These are phyloP conservation scores for Hyphopichia pseudoburtonii DNA, from an alignment of 1,139 yeast genomes.

Conservation along the genomic window DNA sequence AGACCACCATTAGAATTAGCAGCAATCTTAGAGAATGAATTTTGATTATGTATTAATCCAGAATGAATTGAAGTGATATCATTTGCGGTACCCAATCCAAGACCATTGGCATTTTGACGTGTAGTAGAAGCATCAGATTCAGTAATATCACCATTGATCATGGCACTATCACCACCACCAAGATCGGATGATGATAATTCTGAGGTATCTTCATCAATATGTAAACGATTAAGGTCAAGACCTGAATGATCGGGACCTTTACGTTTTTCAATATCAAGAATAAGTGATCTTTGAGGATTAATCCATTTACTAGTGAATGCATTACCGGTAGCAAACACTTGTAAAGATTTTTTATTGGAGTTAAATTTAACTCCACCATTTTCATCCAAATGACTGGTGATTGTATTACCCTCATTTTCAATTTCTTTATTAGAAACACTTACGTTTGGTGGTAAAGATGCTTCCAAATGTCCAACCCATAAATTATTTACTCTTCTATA, in stretches of 20 bases:
- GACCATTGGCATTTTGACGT: constrained; percentile 10
- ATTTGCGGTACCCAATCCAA: constrained; percentile 43
- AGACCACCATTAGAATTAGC: background rate
- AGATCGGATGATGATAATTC: constrained; percentile 7
- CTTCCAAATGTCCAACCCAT: constrained; percentile 32
- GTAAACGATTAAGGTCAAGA: background rate
- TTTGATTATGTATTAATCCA: constrained; percentile 18
- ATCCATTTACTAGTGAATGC: constrained; percentile 34
- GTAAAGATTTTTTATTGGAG: constrained; percentile 19
- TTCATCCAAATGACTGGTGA: constrained; percentile 9
- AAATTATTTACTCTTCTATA: constrained; percentile 25
- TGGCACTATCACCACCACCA: too few relatives aligned
- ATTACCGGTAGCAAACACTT: constrained; percentile 34
- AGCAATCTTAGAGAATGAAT: constrained; percentile 8
- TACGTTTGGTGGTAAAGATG: too few relatives aligned
- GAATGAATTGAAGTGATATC: constrained; percentile 46
- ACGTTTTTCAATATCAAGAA: constrained; percentile 12
- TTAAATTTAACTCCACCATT: constrained; percentile 9
- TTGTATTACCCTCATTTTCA: constrained; percentile 9
- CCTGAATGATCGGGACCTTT: constrained; percentile 7
- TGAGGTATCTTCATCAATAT: constrained; percentile 5
- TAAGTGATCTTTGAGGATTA: constrained; percentile 30
- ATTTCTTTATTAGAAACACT: constrained; percentile 18
- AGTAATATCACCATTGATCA: too few relatives aligned
- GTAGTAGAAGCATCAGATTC: constrained; percentile 5